Percentiles rank a stretch among this genome's conserved stretches.
Conservation (phyloP, 306 rosid genomes). For the Chamaecrista fasciculata region DNA sequence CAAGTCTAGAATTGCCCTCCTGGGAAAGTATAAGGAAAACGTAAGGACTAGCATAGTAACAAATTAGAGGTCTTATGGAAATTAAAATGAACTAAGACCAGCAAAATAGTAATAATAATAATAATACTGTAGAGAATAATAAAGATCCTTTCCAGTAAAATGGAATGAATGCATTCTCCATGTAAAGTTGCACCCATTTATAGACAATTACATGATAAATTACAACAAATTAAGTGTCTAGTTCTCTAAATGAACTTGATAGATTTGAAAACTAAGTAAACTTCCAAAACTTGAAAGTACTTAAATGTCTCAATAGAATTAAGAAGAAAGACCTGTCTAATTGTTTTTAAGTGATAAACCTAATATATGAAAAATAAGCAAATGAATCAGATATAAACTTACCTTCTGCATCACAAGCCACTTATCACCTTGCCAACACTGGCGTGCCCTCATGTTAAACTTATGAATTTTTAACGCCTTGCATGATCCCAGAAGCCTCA, state of each 20-base stretch:
- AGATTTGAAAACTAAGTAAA: not conserved
- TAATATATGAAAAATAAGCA: not conserved
- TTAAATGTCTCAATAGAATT: not conserved
- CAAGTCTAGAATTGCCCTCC: conserved; percentile 34
- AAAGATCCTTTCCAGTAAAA: not conserved
- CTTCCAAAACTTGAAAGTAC: not conserved
- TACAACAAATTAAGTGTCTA: not conserved
- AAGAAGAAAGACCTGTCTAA: not conserved
- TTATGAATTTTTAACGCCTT: conserved; percentile 44
- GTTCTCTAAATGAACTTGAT: not conserved
- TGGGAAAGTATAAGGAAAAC: conserved; percentile 33
- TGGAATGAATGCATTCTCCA: not conserved
- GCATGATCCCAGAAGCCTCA: conserved; percentile 56
- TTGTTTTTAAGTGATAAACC: not conserved
- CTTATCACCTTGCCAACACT: conserved; percentile 55
- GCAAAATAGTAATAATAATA: not conserved
- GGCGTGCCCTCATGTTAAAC: conserved; percentile 54
- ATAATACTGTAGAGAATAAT: too few relatives aligned
- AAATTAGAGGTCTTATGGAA: conserved; percentile 2
- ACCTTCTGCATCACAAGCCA: conserved; percentile 68
- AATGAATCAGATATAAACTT: conserved; percentile 9
- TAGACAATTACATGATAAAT: not conserved
- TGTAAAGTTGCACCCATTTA: not conserved
- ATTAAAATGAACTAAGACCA: not conserved
- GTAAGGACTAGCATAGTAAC: conserved; percentile 23